Conservation (phyloP, 2,329 filamentous ascomycete species). For the Pseudogymnoascus sp. region DNA sequence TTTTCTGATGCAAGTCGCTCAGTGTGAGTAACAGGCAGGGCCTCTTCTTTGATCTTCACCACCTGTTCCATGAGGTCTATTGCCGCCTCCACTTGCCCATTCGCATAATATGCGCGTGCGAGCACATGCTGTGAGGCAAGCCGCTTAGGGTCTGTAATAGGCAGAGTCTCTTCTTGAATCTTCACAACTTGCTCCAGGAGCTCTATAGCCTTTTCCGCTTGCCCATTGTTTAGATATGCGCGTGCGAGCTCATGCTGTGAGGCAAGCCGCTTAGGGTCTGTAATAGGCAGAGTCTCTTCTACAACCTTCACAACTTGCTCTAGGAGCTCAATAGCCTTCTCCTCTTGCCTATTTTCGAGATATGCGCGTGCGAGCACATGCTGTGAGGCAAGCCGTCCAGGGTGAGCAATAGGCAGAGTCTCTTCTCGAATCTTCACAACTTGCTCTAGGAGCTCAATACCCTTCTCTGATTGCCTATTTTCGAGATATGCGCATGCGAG, state of each 20-base stretch:
- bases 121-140: slow-evolving; percentile 10
- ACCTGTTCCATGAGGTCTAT: slow-evolving; percentile 10
- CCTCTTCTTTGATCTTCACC: background rate
- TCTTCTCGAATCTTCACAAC: background rate
- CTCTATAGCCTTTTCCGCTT: slow-evolving; percentile 8
- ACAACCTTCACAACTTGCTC: background rate
- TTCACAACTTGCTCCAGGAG: slow-evolving; percentile 8
- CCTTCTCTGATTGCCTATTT: background rate
- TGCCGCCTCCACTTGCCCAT: background rate
- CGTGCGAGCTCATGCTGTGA: background rate
- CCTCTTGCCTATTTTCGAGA: background rate
- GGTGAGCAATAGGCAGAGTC: background rate
- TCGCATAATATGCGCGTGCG: background rate
- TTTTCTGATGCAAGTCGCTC: background rate
- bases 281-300: background rate
- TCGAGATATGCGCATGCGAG: slow-evolving; percentile 6
- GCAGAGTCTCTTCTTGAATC: background rate
- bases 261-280: rapidly evolving
- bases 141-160: background rate
- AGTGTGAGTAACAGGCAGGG: no score
- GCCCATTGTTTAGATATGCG: background rate
- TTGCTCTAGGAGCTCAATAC: slow-evolving; percentile 5
- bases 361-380: slow-evolving; percentile 12
- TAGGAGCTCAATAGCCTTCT: slow-evolving; percentile 4
- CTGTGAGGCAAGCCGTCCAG: slow-evolving; percentile 12